These are phyloP conservation scores for Coemansia guatemalensis DNA, from an alignment of 192 early-diverging fungal species.

Conservation along the genomic window DNA sequence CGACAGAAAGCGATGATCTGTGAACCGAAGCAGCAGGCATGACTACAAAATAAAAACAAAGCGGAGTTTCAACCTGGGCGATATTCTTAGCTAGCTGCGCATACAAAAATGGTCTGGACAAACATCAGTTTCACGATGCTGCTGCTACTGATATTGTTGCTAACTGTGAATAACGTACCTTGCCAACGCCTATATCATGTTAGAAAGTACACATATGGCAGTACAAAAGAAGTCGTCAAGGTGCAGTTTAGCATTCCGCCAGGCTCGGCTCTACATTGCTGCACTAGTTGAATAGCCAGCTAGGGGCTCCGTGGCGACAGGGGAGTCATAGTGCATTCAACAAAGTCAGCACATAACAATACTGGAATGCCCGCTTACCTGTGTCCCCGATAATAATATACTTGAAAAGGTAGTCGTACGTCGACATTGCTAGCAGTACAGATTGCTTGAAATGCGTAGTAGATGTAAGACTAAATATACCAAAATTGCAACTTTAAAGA, in stretches of 20 bases:
- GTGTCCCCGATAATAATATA: constrained; percentile 87
- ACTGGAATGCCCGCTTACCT: constrained; percentile 21
- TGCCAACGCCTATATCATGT: constrained; percentile 65
- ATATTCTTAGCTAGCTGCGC: neutral
- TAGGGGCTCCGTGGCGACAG: neutral
- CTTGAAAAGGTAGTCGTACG: constrained; percentile 60
- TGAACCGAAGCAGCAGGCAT: constrained; percentile 79
- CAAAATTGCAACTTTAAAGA: constrained; percentile 10
- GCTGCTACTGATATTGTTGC: neutral
- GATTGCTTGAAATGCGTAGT: constrained; percentile 3
- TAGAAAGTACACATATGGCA: neutral
- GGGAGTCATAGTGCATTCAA: no score
- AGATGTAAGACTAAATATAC: neutral
- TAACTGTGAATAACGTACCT: constrained; percentile 34
- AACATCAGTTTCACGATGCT: neutral
- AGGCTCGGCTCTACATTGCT: neutral
- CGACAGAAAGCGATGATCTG: constrained; percentile 77
- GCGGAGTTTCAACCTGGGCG: neutral
- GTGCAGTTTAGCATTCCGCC: neutral
- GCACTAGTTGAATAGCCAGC: neutral
- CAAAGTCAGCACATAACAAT: neutral
- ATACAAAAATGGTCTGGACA: neutral
- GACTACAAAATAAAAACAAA: constrained; percentile 41
- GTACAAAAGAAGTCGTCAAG: neutral
- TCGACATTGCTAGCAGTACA: constrained; percentile 25